Evolutionary conservation across 257 asterid species (phyloP), one percentile per base, ranked within the genome.

Genomic region (Handroanthus guayacan): DNA sequence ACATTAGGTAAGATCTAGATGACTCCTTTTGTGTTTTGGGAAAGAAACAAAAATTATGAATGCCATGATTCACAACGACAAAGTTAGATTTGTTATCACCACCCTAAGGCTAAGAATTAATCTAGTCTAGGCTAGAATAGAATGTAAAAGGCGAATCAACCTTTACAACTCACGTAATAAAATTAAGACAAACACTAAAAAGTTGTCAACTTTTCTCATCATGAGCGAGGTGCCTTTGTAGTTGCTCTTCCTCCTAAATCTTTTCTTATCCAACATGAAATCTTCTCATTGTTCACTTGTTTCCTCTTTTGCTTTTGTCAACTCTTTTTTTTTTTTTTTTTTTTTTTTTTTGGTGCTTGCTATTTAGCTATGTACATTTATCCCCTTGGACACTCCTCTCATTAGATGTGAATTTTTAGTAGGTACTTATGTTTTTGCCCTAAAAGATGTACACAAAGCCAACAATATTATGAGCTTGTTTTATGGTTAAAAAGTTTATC

Each of bases 101-200:
- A 71, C 57, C 52, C 5, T 55, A 60, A n/a, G 13, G 44, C 18
- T 43, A 31, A 56, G 25, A 52, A 56, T 38, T 39, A 16, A 31
- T n/a, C 50, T 9, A 8, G 6, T 31, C 3, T 2, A 58, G 9
- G 48, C 34, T 9, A 41, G 20, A 9, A 39, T 16, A 7, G 6
- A 64, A 64, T 31, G 11, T 8, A 56, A 14, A n/a, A 61, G 60
- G 31, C 48, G 62, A 55, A 74, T 62, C 16, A 3, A 52, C 71
- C 78, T 62, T 61, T 62, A 37, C 78, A 62, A 74, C 62, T 34
- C 63, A 75, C 31, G 36, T n/a, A 44, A 41, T 18, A 41, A 75
- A 66, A 66, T 66, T 68, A 65, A 75, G 58, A 75, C 74, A 75
- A 66, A 45, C 44, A 65, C 6, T 8, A 2, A 14, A 74, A 75